Base-by-base conservation (phyloP, 495 filamentous ascomycete genomes). In the Penicillium macrosclerotiorum region DNA sequence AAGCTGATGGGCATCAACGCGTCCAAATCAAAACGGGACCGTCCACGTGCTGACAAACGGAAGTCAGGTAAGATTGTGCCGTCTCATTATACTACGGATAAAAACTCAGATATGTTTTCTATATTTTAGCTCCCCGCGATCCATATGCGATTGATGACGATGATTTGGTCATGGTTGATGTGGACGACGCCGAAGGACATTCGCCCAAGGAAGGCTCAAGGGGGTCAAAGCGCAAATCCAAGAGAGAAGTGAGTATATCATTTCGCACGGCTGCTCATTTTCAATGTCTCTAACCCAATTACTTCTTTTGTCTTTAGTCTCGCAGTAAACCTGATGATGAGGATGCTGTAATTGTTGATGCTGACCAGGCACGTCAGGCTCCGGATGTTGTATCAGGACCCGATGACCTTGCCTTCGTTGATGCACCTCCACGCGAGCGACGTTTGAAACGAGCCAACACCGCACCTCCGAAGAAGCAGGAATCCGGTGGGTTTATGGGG, bases 331-430 rank as follows among this genome's bases (percentile, higher is more conserved):
- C 45, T 7, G 66, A 67, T 4, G 54, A 71, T 3, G 75, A 77
- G 2, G 73, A 77, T 30, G 51, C 60, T 45, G 68, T 75, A 22
- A 71, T 78, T 58, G 69, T 75, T 16, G 75, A 77, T 42, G 63
- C 60, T 20, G 69, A 74, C 1, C 67, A 63, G 46, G 57, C 59
- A 20, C 63, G 55, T 13, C 62, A 55, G 17, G 62, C 45, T 12
- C 63, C 71, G 37, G 65, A 73, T 19, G 57, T 74, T 6, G 34
- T 63, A 13, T 69, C 67, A 24, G 72, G 73, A 2, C 68, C 72
- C 6, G 75, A 89, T 85, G 80, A 85, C 81, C 25, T 78, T 83
- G 56, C 89, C 75, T 57, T 74, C 85, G 57, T 95, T 75, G 94
- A 85, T 80, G 64, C 77, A 74, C 63, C 79, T 79, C 57, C 81